Base-by-base conservation (phyloP, 768 basidiomycete species). In the Cystofilobasidium ferigula region DNA sequence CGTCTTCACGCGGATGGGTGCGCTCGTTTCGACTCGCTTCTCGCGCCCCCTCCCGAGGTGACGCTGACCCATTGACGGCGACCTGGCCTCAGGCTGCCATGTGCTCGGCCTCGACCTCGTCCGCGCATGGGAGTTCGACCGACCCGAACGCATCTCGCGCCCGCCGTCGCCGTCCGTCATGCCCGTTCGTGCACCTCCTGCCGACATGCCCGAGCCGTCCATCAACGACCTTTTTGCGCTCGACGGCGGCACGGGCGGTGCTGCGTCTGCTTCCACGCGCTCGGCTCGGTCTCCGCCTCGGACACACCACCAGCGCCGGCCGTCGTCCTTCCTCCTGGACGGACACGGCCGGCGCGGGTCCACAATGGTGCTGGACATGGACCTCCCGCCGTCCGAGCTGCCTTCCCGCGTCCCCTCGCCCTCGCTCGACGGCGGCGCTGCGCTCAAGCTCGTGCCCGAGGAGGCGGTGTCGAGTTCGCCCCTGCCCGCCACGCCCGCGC, bases 1-100 rank as follows among this genome's bases (percentile, higher is more conserved):
- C 34, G 88, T 94, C 10, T 92, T 97, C 71, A 90, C 88, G 72
- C 80, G 89, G 67, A 94, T 97, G 91, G 95, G 94, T 89, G 70
- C 45, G 85, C 74, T 22, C 2, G 0, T 3, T 6, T 57, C n/a
- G 10, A 26, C 54, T 30, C 14, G 12, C 60, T 20, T 24, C 8
- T n/a, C 34, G 16, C 26, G 16, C 10, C 38, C 20, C 34, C 12
- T 7, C 60, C 14, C 32, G 14, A 7, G 9, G 2, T 40, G 36
- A n/a, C 20, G 34, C 30, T 34, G 22, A 36, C 10, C 35, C 24
- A 9, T 38, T 32, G 9, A 32, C 35, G 9, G 5, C 28, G 9
- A 5, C 35, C 14, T 30, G 22, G 6, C 7, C 57, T 18, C 59
- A 95, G 93, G 94, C 24, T 97, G 93, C 71, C 94, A 95, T 74